Percentiles rank a stretch among this genome's conserved stretches.
Conservation (phyloP, 371 early-diverging fungal genomes). For the Rhizopus sp. region DNA sequence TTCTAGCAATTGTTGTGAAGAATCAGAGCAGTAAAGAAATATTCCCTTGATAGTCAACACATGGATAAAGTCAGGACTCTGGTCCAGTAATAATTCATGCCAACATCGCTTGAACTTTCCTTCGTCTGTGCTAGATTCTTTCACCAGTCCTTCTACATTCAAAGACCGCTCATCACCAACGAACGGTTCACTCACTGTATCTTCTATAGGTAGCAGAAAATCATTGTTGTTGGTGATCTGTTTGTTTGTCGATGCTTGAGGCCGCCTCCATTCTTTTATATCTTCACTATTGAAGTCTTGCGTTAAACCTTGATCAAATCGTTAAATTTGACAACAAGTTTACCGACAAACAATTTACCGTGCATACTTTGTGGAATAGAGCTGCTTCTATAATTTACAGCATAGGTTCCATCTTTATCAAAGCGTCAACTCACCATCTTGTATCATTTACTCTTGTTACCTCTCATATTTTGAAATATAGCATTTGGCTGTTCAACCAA, state of each 20-base stretch:
- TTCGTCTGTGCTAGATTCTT: conserved; percentile 35
- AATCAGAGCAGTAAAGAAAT: conserved; percentile 60
- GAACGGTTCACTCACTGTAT: too few relatives aligned
- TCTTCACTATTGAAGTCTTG: neutral
- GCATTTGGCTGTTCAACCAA: conserved; percentile 65
- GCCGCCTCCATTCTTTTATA: conserved; percentile 3
- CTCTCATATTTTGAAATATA: conserved; percentile 55
- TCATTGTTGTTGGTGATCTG: neutral
- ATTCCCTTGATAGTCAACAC: conserved; percentile 65
- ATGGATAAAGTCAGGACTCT: conserved; percentile 59
- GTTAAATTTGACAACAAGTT: neutral
- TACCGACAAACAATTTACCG: neutral
- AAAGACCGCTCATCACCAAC: neutral
- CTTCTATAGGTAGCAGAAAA: conserved; percentile 15
- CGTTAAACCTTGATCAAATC: neutral
- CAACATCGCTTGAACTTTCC: conserved; percentile 31
- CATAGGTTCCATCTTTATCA: conserved; percentile 34
- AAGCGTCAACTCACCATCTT: neutral
- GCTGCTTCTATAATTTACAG: conserved; percentile 51
- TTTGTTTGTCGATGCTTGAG: neutral
- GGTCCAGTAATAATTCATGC: conserved; percentile 40
- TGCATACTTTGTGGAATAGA: conserved; percentile 32
- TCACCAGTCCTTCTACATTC: conserved; percentile 33
- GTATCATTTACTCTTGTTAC: conserved; percentile 4
- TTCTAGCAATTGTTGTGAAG: conserved; percentile 42